Percentiles rank a stretch among this genome's conserved stretches.
These are phyloP conservation scores for Blepharisma stoltei DNA, from an alignment of 73 alveolate species.

Conservation along the genomic window DNA sequence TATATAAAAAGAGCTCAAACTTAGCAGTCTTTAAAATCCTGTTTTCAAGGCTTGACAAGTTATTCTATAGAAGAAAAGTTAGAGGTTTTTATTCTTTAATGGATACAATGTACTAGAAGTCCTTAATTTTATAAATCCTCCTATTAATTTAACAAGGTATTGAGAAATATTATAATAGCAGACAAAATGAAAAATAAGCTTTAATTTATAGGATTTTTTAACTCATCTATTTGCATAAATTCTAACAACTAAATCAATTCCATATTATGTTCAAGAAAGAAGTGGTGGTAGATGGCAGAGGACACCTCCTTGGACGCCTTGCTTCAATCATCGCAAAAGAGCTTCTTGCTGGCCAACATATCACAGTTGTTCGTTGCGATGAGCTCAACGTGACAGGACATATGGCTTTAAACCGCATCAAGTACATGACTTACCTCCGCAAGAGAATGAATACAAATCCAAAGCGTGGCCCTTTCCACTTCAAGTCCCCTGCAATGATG, in stretches of 20 bases:
- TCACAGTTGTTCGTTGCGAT: constrained; percentile 92
- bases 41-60: constrained; percentile 13
- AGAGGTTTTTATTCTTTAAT: constrained; percentile 18
- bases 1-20: not conserved
- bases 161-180: too few species aligned
- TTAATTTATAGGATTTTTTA: too few species aligned
- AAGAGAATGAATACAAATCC: constrained; percentile 97
- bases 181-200: too few species aligned
- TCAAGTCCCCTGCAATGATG: constrained; percentile 93
- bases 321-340: constrained; percentile 97
- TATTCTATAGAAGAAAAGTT: constrained; percentile 21
- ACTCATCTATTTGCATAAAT: too few species aligned
- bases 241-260: not conserved
- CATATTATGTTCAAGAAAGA: constrained; percentile 84
- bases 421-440: constrained; percentile 73
- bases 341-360: constrained; percentile 87
- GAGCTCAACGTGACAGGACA: constrained; percentile 69
- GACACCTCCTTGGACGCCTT: constrained; percentile 99
- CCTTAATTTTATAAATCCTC: too few species aligned
- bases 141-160: too few species aligned
- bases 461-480: constrained; percentile 93
- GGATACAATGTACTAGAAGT: not conserved
- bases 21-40: constrained; percentile 3
- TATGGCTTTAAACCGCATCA: constrained; percentile 43
- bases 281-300: constrained; percentile 96